Percentiles rank a stretch among this genome's conserved stretches.
phyloP scores from a whole-genome alignment of 2,329 filamentous ascomycete genomes.

The Emmonsiellopsis sp. region DNA sequence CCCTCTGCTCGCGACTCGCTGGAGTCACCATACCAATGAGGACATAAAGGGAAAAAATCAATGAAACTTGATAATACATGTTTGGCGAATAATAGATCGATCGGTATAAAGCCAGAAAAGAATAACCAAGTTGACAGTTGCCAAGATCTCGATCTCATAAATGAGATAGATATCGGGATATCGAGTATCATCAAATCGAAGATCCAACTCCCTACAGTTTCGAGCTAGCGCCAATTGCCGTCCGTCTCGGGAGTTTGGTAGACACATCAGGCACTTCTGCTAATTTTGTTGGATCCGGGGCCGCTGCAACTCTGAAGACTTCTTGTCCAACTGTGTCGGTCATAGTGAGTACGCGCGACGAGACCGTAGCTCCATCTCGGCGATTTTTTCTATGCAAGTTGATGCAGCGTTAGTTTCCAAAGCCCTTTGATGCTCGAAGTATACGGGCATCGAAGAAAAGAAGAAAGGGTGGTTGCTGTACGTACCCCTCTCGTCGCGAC shows the following conservation, averaged over 20 bases:
- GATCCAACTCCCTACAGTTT: not conserved
- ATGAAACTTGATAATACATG: too few relatives aligned
- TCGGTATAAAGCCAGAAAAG: too few relatives aligned
- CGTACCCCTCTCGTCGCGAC: slow-evolving; percentile 66
- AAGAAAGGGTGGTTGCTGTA: not conserved
- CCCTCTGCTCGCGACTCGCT: too few relatives aligned
- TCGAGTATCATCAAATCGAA: too few relatives aligned
- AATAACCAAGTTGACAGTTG: too few relatives aligned
- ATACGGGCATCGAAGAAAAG: not conserved
- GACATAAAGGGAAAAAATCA: too few relatives aligned
- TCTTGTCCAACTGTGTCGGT: slow-evolving; percentile 62
- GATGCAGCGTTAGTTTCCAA: not conserved
- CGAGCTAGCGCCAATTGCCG: slow-evolving; percentile 18
- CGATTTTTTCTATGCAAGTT: slow-evolving; percentile 59
- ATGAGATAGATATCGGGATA: too few relatives aligned
- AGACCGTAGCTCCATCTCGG: slow-evolving; percentile 84
- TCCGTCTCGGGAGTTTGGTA: slow-evolving; percentile 26
- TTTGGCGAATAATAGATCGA: too few relatives aligned
- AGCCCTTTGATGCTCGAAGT: not conserved
- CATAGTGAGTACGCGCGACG: slow-evolving; percentile 66
- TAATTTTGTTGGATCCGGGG: slow-evolving; percentile 11
- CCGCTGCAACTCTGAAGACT: slow-evolving; percentile 46
- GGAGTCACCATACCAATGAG: too few relatives aligned
- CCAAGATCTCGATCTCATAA: too few relatives aligned
- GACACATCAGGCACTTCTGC: slow-evolving; percentile 22